A percentile compares a stretch with the other conserved stretches of the same genome.
phyloP scores from a whole-genome alignment of 805 yeast species.

The Candida nemodendra region DNA sequence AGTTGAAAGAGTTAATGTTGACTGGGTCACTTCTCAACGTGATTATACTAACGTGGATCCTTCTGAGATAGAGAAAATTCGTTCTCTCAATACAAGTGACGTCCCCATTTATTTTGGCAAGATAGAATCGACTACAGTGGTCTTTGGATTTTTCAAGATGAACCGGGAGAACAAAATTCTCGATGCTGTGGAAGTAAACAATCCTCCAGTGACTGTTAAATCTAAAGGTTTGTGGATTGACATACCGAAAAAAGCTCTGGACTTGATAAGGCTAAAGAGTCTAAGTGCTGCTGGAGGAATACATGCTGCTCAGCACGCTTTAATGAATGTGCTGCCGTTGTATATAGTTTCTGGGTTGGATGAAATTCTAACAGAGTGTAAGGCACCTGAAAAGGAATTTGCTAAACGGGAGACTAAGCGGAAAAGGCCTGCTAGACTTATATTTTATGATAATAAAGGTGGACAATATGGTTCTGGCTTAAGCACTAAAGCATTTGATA shows the following conservation, averaged over 20 bases:
- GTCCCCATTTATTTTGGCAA: constrained; percentile 75
- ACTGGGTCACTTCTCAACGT: constrained; percentile 89
- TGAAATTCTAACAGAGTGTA: constrained; percentile 90
- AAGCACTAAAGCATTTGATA: constrained; percentile 75
- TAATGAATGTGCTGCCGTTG: constrained; percentile 75
- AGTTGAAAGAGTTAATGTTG: constrained; percentile 86
- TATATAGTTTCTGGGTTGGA: constrained; percentile 69
- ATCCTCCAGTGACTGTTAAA: constrained; percentile 70
- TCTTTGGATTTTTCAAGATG: constrained; percentile 90
- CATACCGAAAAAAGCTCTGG: constrained; percentile 65
- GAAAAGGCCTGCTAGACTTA: constrained; percentile 81
- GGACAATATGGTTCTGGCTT: constrained; percentile 80
- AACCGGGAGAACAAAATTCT: constrained; percentile 75
- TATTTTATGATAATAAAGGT: constrained; percentile 82
- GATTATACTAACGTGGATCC: constrained; percentile 96
- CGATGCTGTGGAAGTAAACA: constrained; percentile 89
- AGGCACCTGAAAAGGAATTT: constrained; percentile 96
- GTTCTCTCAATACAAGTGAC: constrained; percentile 49
- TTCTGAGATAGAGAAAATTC: constrained; percentile 58
- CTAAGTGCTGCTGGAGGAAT: constrained; percentile 84
- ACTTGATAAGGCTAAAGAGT: constrained; percentile 51
- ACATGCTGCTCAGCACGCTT: constrained; percentile 94
- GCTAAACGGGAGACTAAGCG: constrained; percentile 69
- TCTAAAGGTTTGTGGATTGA: constrained; percentile 94
- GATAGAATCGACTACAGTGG: constrained; percentile 68